A percentile compares a stretch with the other conserved stretches of the same genome.
Evolutionary conservation across 257 asterid genomes (phyloP).

Genomic region (Ligustrum vulgare): DNA sequence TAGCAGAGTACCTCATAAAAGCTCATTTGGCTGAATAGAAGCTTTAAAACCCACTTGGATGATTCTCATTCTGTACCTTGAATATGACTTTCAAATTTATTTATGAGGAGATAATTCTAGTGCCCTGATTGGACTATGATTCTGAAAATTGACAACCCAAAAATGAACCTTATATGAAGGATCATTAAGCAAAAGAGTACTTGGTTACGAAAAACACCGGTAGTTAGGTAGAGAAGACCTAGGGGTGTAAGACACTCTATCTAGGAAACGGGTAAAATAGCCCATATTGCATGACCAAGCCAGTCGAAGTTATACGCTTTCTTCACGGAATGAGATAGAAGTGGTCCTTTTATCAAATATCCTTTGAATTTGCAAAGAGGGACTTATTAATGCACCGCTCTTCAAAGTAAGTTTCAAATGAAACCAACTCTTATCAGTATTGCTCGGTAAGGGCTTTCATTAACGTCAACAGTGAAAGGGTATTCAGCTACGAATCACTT

Average conservation of each 20-base stretch:
- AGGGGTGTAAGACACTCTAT: neutral
- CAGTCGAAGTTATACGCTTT: neutral
- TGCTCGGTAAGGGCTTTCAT: too few relatives aligned
- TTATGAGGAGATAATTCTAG: neutral
- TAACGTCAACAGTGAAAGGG: too few relatives aligned
- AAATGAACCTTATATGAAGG: neutral
- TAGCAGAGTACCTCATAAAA: neutral
- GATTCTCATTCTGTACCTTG: conserved; percentile 4
- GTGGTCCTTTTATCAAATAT: neutral
- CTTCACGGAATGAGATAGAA: neutral
- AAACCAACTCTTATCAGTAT: neutral
- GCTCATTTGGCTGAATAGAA: conserved; percentile 7
- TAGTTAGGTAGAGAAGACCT: neutral
- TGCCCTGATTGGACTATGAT: neutral
- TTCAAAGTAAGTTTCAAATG: neutral
- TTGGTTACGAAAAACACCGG: neutral
- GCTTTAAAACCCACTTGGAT: conserved; percentile 7
- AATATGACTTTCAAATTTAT: neutral
- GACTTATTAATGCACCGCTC: neutral
- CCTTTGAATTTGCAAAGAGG: conserved; percentile 1
- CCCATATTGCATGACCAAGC: neutral
- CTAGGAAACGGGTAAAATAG: neutral
- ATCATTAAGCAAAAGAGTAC: neutral
- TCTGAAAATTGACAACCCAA: neutral
- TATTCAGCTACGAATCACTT: too few relatives aligned